phyloP scores from a whole-genome alignment of 768 basidiomycete genomes.

The Mycena kentingensis region DNA sequence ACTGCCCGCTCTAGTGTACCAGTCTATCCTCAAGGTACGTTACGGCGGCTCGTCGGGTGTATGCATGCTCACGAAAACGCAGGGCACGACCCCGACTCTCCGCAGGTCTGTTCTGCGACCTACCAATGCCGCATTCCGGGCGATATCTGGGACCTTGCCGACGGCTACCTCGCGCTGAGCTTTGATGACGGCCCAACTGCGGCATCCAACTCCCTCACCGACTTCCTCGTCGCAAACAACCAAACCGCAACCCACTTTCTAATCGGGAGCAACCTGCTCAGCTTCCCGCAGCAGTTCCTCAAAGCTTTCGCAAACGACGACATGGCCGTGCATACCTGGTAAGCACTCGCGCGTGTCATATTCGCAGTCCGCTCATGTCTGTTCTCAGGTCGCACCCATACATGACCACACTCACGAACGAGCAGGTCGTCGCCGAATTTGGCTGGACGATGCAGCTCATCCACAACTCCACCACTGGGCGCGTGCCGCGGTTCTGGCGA shows the following conservation, averaged over 20 bases:
- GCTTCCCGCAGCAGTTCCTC: no score
- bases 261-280: no score
- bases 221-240: constrained; percentile 66
- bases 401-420: constrained; percentile 56
- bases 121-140: constrained; percentile 63
- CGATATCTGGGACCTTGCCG: constrained; percentile 78
- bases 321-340: no score
- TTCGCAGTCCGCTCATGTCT: no score
- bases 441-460: not conserved
- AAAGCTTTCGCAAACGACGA: no score
- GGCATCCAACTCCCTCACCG: constrained; percentile 47
- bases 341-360: no score
- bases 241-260: constrained; percentile 84
- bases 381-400: constrained; percentile 25
- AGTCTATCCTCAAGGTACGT: no score
- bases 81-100: constrained; percentile 38
- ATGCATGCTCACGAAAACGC: no score
- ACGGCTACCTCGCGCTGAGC: constrained; percentile 61
- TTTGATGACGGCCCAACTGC: constrained; percentile 83
- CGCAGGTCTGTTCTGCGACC: constrained; percentile 73
- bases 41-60: no score
- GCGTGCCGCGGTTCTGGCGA: constrained; percentile 58
- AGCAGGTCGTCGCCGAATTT: constrained; percentile 44
- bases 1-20: no score
- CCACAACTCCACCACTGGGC: constrained; percentile 55